Evolutionary conservation across 2,329 filamentous ascomycete species (phyloP).

Genomic region (Ophiocordyceps camponoti-floridani): DNA sequence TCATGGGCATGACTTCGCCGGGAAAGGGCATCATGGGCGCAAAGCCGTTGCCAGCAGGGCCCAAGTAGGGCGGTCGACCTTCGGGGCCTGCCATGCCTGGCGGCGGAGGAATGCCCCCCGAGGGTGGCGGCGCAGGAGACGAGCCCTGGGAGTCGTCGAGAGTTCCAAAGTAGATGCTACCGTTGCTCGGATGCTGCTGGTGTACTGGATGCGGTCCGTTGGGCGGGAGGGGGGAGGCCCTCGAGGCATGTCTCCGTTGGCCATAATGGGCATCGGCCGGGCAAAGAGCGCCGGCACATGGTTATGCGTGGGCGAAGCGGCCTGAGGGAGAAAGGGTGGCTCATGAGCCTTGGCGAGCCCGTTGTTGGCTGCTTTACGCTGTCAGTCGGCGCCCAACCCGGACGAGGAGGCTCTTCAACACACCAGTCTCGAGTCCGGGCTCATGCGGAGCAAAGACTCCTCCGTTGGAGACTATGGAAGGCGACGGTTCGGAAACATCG

Average conservation of each 20-base stretch:
- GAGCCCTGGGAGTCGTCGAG: conserved; percentile 37
- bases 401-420: not conserved
- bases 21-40: conserved; percentile 19
- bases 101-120: conserved; percentile 28
- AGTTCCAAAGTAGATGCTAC: conserved; percentile 37
- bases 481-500: not conserved
- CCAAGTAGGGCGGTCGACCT: conserved; percentile 16
- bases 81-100: conserved; percentile 22
- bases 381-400: not conserved
- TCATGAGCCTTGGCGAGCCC: conserved; percentile 4
- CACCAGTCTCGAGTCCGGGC: not conserved
- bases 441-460: not conserved
- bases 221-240: conserved; percentile 13
- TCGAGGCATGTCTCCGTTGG: conserved; percentile 15
- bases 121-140: conserved; percentile 34
- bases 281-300: conserved; percentile 24
- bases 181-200: conserved; percentile 33
- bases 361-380: not conserved
- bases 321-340: conserved; percentile 11
- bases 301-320: conserved; percentile 17
- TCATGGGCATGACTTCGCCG: conserved; percentile 15
- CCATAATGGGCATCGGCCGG: conserved; percentile 11
- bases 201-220: conserved; percentile 22
- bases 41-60: conserved; percentile 15
- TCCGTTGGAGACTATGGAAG: not conserved